Conservation (phyloP, 495 filamentous ascomycete species). For the Tuber melanosporum region DNA sequence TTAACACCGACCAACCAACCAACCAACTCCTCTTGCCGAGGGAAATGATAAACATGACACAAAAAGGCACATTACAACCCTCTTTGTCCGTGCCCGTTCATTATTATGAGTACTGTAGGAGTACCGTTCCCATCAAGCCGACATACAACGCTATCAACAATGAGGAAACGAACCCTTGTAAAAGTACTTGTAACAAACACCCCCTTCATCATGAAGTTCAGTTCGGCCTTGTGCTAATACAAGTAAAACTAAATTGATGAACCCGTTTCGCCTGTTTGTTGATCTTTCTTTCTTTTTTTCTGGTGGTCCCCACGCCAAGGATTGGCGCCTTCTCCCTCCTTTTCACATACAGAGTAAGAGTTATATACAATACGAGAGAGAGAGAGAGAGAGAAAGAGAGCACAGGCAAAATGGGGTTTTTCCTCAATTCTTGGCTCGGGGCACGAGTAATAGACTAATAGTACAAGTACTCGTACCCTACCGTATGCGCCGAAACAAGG, state of each 20-base stretch:
- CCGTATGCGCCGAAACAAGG: not conserved
- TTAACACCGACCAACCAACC: too few species aligned
- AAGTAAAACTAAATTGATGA: not conserved
- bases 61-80: not conserved
- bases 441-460: too few species aligned
- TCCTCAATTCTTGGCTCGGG: too few species aligned
- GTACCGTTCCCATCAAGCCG: not conserved
- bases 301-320: not conserved
- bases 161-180: not conserved
- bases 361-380: too few species aligned
- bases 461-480: too few species aligned
- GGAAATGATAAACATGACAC: conserved; percentile 2
- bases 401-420: too few species aligned
- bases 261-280: not conserved
- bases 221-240: not conserved
- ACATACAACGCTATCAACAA: not conserved
- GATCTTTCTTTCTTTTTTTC: too few species aligned
- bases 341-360: too few species aligned
- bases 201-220: not conserved
- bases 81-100: not conserved
- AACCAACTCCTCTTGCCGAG: too few species aligned
- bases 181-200: not conserved
- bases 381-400: too few species aligned
- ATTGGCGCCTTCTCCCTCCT: not conserved
- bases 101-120: too few species aligned